Base-by-base conservation (phyloP, 495 filamentous ascomycete species). In the Hypoxylon crocopeplum region DNA sequence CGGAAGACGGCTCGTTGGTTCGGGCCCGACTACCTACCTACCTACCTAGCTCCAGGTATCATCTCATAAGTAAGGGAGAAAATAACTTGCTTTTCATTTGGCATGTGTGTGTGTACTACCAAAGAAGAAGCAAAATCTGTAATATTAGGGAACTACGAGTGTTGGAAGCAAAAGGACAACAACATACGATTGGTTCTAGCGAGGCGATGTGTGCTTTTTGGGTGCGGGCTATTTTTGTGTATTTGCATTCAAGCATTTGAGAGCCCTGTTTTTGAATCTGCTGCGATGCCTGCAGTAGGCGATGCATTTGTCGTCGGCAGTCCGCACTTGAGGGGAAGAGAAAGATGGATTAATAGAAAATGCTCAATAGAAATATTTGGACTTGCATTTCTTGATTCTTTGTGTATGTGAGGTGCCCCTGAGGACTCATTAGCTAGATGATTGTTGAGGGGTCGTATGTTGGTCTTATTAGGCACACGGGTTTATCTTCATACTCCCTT, bases 61-160 rank as follows among this genome's bases (percentile, higher is more conserved):
- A 50, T 51, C 36, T 51, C 34, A 51, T 51, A 51, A 59, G 27
- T 29, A 19, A 19, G 38, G 25, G 20, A 42, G 4, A 16, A 25
- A 11, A 5, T 45, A 24, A 30, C 30, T 36, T 48, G 12, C 29
- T 13, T 48, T 8, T 24, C 5, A 38, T 38, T 36, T 39, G 30
- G 25, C 20, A 47, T 37, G 57, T 12, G 40, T 19, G 30, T 15
- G 20, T 53, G 48, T 53, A 53, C 48, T 42, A 48, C 36, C 17
- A 20, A 20, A 45, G 21, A 29, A 29, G 32, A 36, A 32, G 13
- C 8, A 27, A 13, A 33, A 12, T 41, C 13, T 62, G 51, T 62
- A 62, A 45, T 44, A 44, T 38, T 34, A 61, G 16, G 33, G 12
- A 19, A 39, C 12, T 32, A n/a, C 16, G 50, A 55, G 36, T 33